Evolutionary conservation across 2,329 filamentous ascomycete genomes (phyloP).

Genomic region (Aspergillus flavus): DNA sequence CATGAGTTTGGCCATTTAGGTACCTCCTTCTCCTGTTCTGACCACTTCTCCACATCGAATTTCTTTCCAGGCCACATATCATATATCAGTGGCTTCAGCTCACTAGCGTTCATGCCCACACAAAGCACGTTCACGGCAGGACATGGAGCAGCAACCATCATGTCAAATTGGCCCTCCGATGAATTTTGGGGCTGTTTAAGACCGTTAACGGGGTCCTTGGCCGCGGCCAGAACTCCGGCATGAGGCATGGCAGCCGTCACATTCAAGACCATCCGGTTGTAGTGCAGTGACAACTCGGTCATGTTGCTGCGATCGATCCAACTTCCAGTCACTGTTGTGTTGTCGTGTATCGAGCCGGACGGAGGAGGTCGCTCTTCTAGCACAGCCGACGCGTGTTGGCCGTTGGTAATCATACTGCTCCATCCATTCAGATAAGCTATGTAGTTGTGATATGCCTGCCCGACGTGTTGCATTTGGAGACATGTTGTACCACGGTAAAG

Average conservation of each 20-base stretch:
- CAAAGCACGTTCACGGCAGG: constrained; percentile 74
- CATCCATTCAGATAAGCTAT: constrained; percentile 62
- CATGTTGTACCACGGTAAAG: constrained; percentile 58
- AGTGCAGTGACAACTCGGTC: constrained; percentile 50
- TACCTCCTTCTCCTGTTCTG: constrained; percentile 35
- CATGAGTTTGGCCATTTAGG: constrained; percentile 42
- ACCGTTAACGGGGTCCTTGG: constrained; percentile 60
- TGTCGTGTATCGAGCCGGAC: constrained; percentile 68
- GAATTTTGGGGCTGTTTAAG: constrained; percentile 70
- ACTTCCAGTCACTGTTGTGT: constrained; percentile 68
- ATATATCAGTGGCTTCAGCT: constrained; percentile 68
- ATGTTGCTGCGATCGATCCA: constrained; percentile 69
- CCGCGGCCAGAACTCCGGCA: constrained; percentile 67
- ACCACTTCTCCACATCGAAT: constrained; percentile 34
- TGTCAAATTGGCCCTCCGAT: constrained; percentile 68
- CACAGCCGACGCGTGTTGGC: constrained; percentile 45
- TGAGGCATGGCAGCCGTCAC: constrained; percentile 79
- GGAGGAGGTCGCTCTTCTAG: constrained; percentile 59
- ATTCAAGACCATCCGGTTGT: constrained; percentile 69
- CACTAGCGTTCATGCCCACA: constrained; percentile 62
- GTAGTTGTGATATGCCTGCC: constrained; percentile 70
- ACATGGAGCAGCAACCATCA: constrained; percentile 70
- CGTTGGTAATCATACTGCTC: constrained; percentile 50
- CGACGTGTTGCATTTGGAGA: constrained; percentile 68
- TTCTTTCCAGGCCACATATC: constrained; percentile 56